These are phyloP conservation scores for Linaria vulgaris DNA, from an alignment of 257 asterid genomes.

Conservation along the genomic window DNA sequence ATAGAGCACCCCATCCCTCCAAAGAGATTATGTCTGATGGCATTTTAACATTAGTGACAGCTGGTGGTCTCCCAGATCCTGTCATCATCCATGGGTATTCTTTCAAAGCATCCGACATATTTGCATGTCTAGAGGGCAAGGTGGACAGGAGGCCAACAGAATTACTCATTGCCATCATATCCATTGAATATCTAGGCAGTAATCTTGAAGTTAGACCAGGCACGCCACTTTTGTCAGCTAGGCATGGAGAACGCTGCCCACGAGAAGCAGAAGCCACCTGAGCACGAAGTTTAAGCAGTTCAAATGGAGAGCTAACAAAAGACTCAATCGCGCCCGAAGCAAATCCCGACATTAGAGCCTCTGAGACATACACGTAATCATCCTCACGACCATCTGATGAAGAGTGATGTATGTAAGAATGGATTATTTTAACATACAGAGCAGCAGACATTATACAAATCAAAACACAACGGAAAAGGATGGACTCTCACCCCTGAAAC, in stretches of 20 bases:
- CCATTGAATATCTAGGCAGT: slow-evolving; percentile 65
- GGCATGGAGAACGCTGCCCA: slow-evolving; percentile 30
- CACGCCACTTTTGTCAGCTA: slow-evolving; percentile 42
- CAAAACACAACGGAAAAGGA: background rate
- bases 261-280: slow-evolving; percentile 92
- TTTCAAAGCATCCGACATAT: slow-evolving; percentile 57
- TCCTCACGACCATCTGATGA: slow-evolving; percentile 76
- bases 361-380: slow-evolving; percentile 44
- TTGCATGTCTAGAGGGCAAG: slow-evolving; percentile 54
- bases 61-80: slow-evolving; percentile 90
- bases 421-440: slow-evolving; percentile 20
- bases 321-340: slow-evolving; percentile 76
- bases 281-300: slow-evolving; percentile 78
- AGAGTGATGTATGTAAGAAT: slow-evolving; percentile 19
- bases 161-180: slow-evolving; percentile 55
- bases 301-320: slow-evolving; percentile 64
- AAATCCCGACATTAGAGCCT: slow-evolving; percentile 88
- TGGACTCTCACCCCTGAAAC: background rate
- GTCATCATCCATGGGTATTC: slow-evolving; percentile 98
- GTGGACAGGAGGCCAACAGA: slow-evolving; percentile 67
- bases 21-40: slow-evolving; percentile 57
- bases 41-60: slow-evolving; percentile 61
- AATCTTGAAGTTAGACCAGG: slow-evolving; percentile 60
- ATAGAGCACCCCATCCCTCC: slow-evolving; percentile 85
- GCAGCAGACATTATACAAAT: slow-evolving; percentile 15